Evolutionary conservation across 148 eudicot genomes (phyloP).

Genomic region (Cornus florida): DNA sequence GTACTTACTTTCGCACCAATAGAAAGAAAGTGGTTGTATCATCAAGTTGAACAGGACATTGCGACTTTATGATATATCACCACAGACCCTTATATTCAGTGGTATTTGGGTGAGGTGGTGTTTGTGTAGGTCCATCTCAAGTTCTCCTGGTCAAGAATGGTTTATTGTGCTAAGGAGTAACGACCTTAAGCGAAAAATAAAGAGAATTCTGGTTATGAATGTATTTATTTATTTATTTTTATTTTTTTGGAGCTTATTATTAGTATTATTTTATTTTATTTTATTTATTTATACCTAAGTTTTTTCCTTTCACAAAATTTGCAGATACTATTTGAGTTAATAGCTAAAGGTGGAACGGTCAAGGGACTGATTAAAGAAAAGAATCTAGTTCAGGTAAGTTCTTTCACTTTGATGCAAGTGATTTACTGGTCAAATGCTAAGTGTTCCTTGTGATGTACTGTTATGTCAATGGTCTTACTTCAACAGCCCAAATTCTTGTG

Average conservation of each 20-base stretch:
- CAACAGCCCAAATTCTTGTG: too few species aligned
- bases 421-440: neutral
- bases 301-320: slow-evolving; percentile 7
- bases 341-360: slow-evolving; percentile 97
- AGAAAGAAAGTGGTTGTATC: neutral
- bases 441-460: neutral
- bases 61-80: neutral
- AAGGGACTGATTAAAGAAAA: slow-evolving; percentile 86
- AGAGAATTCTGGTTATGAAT: neutral
- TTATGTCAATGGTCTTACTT: neutral
- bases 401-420: neutral
- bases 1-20: neutral
- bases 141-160: neutral
- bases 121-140: neutral
- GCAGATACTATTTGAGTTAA: slow-evolving; percentile 89
- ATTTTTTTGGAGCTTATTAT: neutral
- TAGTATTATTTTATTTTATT: neutral
- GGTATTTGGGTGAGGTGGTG: neutral
- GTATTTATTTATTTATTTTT: too few species aligned
- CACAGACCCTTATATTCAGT: neutral
- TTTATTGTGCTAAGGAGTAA: neutral
- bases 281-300: neutral
- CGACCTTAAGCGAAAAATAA: neutral
- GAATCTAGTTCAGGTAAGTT: slow-evolving; percentile 85
- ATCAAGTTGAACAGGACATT: neutral